Evolutionary conservation across 768 basidiomycete species (phyloP), one percentile per base, ranked within the genome.

Genomic region (Boletus subparvulus): DNA sequence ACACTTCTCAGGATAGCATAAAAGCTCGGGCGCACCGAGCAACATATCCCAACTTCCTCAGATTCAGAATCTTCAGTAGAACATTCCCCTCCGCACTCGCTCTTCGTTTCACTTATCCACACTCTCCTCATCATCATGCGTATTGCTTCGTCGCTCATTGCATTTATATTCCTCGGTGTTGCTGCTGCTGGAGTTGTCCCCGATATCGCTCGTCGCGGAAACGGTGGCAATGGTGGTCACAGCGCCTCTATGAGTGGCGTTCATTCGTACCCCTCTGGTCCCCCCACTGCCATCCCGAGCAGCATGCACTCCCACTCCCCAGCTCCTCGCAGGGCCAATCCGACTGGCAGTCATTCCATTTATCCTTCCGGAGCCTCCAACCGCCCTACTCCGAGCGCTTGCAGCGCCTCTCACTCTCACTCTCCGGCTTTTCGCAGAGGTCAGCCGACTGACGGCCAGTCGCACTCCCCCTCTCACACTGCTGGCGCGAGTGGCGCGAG

Each of bases 41-140:
- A 24, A 13, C n/a, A 33, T 21, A 11, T n/a, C 6, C 2, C 46
- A 50, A 55, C 26, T 30, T 35, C 36, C 13, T n/a, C n/a, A n/a
- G n/a, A n/a, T n/a, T 12, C 26, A 14, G 17, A 6, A 13, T 14
- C 16, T 42, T 47, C 36, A 32, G 0, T 19, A 10, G 13, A 55
- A 36, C 39, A 16, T 13, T 30, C 12, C 33, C 16, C 24, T 24
- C 14, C 14, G 1, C 40, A 7, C 36, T 26, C 21, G 1, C 12
- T 63, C 19, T 26, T 30, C 13, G 6, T 50, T 21, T 39, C 32
- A 2, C 19, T n/a, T 16, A 19, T 3, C 35, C 9, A 30, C 12
- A 5, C 41, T 19, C 50, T 33, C n/a, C 10, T 4, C 4, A 39
- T 35, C 58, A 49, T 37, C 55, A 64, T 64, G 63, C 63, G 50